A percentile compares a stretch with the other conserved stretches of the same genome.
Evolutionary conservation across 139 green algal genomes (phyloP).

Genomic region (Tetradesmus obliquus): DNA sequence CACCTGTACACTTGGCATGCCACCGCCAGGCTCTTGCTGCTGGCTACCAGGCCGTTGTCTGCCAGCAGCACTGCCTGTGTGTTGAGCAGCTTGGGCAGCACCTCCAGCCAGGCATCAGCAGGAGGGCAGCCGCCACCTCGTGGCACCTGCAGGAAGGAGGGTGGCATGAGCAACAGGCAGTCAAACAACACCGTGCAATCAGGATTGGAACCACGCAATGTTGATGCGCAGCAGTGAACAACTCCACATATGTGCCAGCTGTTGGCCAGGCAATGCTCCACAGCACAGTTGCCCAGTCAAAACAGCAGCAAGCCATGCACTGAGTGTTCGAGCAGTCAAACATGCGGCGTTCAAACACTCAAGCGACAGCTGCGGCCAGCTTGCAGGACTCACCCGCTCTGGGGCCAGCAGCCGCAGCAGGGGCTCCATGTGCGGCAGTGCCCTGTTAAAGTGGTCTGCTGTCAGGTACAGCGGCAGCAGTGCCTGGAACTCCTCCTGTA

Average conservation of each 20-base stretch:
- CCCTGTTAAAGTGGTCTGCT: constrained; percentile 45
- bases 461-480: constrained; percentile 51
- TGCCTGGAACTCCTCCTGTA: constrained; percentile 23
- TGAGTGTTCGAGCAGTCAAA: too few relatives aligned
- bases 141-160: neutral
- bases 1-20: constrained; percentile 47
- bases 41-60: constrained; percentile 39
- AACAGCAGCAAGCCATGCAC: too few relatives aligned
- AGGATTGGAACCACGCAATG: too few relatives aligned
- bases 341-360: too few relatives aligned
- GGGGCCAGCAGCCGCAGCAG: constrained; percentile 43
- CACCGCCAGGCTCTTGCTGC: constrained; percentile 28
- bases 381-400: neutral
- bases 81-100: constrained; percentile 51
- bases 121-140: neutral
- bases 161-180: neutral
- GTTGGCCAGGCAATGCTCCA: neutral
- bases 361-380: neutral
- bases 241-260: too few relatives aligned
- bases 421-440: constrained; percentile 23
- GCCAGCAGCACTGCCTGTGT: constrained; percentile 50
- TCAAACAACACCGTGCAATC: too few relatives aligned
- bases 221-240: too few relatives aligned
- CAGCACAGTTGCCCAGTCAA: too few relatives aligned
- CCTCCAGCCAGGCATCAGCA: constrained; percentile 44